Evolutionary conservation across 192 early-diverging fungal genomes (phyloP).

Genomic region (Umbelopsis ramanniana): DNA sequence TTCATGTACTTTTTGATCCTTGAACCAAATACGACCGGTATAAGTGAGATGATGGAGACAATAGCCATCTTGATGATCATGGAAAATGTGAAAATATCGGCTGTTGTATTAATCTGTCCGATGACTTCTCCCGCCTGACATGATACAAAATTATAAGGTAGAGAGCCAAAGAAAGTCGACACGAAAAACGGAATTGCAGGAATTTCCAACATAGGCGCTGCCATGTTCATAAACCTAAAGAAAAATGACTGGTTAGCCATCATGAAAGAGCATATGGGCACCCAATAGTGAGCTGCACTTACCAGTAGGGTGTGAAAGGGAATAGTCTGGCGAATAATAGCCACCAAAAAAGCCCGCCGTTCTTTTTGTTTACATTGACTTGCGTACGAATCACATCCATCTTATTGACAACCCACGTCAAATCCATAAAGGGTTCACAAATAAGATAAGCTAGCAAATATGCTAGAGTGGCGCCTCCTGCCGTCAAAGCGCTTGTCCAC

Average conservation of each 20-base stretch:
- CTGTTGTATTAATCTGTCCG: conserved; percentile 44
- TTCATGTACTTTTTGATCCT: conserved; percentile 2
- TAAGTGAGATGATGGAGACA: conserved; percentile 40
- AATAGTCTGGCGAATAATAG: conserved; percentile 55
- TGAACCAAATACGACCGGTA: conserved; percentile 37
- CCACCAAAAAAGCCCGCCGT: conserved; percentile 52
- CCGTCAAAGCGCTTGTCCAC: conserved; percentile 32
- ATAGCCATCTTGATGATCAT: conserved; percentile 40
- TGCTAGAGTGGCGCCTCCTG: conserved; percentile 35
- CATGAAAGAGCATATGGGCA: not conserved
- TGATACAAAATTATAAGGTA: conserved; percentile 60
- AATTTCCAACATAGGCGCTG: conserved; percentile 51
- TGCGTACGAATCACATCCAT: conserved; percentile 24
- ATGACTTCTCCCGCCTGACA: conserved; percentile 57
- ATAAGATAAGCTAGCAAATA: conserved; percentile 32
- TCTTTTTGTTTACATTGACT: conserved; percentile 37
- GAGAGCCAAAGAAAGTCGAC: conserved; percentile 55
- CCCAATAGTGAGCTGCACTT: not conserved
- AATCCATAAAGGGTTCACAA: conserved; percentile 34
- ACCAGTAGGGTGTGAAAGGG: conserved; percentile 62
- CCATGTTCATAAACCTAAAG: conserved; percentile 52
- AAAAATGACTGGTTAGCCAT: not conserved
- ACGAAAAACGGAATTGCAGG: conserved; percentile 54
- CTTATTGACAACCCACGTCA: conserved; percentile 27
- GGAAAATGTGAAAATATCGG: conserved; percentile 36